Evolutionary conservation across 768 basidiomycete species (phyloP).

Genomic region (Lentinula raphanica): DNA sequence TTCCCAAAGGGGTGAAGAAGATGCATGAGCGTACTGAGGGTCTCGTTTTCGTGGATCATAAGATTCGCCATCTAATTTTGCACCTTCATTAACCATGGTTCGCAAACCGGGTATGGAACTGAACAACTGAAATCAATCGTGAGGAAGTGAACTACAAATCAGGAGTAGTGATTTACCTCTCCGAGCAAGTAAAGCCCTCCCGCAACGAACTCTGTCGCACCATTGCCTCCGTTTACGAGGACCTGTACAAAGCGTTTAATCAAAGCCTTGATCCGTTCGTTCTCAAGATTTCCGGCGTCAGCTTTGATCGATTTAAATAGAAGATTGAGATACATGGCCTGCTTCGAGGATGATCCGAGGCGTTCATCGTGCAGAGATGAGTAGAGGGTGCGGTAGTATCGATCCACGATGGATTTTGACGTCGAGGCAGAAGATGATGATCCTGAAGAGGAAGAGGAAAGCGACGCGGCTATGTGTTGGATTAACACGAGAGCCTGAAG

Average conservation of each 20-base stretch:
- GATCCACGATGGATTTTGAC: conserved; percentile 48
- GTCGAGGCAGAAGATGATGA: conserved; percentile 34
- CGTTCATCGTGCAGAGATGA: conserved; percentile 83
- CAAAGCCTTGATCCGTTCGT: conserved; percentile 70
- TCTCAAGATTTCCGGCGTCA: conserved; percentile 42
- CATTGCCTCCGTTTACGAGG: conserved; percentile 60
- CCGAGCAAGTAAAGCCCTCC: conserved; percentile 85
- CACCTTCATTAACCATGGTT: conserved; percentile 28
- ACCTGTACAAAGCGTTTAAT: conserved; percentile 82
- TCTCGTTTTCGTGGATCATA: conserved; percentile 93
- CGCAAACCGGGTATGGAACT: conserved; percentile 37
- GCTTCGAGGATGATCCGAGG: conserved; percentile 79
- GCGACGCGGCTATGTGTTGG: conserved; percentile 68
- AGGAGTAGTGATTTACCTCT: conserved; percentile 47
- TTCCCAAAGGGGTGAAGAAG: conserved; percentile 82
- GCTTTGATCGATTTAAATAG: conserved; percentile 86
- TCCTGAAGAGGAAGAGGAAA: conserved; percentile 34
- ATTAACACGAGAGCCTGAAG: conserved; percentile 88
- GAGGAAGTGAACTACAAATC: neutral
- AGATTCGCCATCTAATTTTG: conserved; percentile 20
- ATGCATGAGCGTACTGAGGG: conserved; percentile 80
- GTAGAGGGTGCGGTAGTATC: conserved; percentile 83
- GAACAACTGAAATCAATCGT: conserved; percentile 28
- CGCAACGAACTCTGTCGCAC: conserved; percentile 81
- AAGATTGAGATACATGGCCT: conserved; percentile 95